phyloP scores from a whole-genome alignment of 2,329 filamentous ascomycete genomes.

The Gnomoniopsis smithogilvyi region DNA sequence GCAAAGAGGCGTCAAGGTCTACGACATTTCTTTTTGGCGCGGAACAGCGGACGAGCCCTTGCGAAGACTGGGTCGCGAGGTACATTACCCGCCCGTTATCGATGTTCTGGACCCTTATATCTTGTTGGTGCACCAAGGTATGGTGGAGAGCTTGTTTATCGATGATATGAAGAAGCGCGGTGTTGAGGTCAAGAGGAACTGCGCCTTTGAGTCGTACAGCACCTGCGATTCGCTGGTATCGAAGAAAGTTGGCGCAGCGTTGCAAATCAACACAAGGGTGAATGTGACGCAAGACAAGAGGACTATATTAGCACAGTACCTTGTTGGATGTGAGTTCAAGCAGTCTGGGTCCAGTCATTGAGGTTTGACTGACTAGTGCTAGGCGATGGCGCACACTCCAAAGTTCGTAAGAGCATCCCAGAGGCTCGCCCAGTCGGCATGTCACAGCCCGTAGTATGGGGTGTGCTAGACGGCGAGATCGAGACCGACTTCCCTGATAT shows the following conservation, averaged over 20 bases:
- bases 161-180: slow-evolving; percentile 65
- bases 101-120: slow-evolving; percentile 57
- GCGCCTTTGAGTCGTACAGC: slow-evolving; percentile 58
- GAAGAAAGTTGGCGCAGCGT: slow-evolving; percentile 35
- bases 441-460: slow-evolving; percentile 41
- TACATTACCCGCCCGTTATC: slow-evolving; percentile 63
- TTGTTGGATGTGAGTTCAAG: slow-evolving; percentile 60
- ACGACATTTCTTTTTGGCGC: slow-evolving; percentile 72
- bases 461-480: slow-evolving; percentile 54
- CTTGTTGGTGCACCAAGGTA: slow-evolving; percentile 66
- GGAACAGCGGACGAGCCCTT: slow-evolving; percentile 53
- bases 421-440: slow-evolving; percentile 38
- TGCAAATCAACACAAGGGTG: slow-evolving; percentile 49
- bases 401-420: slow-evolving; percentile 47
- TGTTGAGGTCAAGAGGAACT: slow-evolving; percentile 60
- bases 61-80: slow-evolving; percentile 44
- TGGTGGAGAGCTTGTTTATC: slow-evolving; percentile 69
- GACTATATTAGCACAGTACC: slow-evolving; percentile 54
- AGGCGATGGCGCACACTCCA: slow-evolving; percentile 51
- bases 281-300: slow-evolving; percentile 48
- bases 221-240: slow-evolving; percentile 31
- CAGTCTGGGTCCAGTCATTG: not conserved
- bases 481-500: slow-evolving; percentile 60
- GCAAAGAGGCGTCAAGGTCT: slow-evolving; percentile 65
- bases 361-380: slow-evolving; percentile 15